A percentile compares a stretch with the other conserved stretches of the same genome.
phyloP scores from a whole-genome alignment of 2,329 filamentous ascomycete genomes.

The Sporothrix pallida region DNA sequence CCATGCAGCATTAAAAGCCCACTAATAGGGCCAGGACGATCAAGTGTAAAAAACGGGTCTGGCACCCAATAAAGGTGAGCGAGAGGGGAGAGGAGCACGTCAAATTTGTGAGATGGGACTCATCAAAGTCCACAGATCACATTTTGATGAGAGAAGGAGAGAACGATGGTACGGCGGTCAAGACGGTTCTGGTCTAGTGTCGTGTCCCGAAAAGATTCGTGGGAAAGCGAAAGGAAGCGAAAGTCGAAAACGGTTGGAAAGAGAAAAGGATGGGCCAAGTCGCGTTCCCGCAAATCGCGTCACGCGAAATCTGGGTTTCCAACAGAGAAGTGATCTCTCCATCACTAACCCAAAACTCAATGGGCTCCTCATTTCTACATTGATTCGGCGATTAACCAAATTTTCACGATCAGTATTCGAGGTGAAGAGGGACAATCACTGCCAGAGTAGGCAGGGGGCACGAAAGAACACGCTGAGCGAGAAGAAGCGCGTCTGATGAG shows the following conservation, averaged over 20 bases:
- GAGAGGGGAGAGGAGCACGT: constrained; percentile 6
- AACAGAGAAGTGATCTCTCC: background rate
- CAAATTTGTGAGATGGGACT: constrained; percentile 6
- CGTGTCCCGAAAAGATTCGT: background rate
- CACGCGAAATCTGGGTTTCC: constrained; percentile 15
- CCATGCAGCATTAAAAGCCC: constrained; percentile 15
- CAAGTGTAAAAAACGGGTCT: constrained; percentile 21
- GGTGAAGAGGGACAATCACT: background rate
- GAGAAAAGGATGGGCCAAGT: background rate
- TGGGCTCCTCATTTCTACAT: background rate
- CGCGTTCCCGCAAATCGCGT: constrained; percentile 18
- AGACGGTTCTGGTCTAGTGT: constrained; percentile 20
- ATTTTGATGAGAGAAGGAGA: background rate
- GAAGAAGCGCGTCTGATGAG: background rate
- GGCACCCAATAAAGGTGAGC: background rate
- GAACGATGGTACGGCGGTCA: background rate
- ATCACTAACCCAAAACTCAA: background rate
- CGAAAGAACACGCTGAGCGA: background rate
- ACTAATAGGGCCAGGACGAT: constrained; percentile 28
- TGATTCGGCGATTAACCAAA: background rate
- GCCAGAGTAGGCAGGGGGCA: background rate
- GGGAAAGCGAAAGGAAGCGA: background rate
- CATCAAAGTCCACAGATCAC: background rate
- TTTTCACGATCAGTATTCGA: constrained; percentile 6
- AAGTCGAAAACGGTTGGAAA: background rate